Conservation (phyloP, 2,329 filamentous ascomycete genomes). For the Blastomyces parvus region DNA sequence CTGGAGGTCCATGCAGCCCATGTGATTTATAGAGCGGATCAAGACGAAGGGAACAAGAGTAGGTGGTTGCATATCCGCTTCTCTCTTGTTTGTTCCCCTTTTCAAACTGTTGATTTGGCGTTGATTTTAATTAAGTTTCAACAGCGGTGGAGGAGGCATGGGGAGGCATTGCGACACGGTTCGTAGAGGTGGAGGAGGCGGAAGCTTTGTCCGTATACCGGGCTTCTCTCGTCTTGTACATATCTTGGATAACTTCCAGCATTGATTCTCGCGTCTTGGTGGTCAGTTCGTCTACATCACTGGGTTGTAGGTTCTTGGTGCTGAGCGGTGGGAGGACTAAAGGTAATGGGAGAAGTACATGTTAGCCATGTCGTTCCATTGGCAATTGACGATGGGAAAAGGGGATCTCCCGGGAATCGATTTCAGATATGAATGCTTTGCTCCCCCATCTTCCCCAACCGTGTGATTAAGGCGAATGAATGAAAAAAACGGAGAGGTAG, state of each 20-base stretch:
- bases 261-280: constrained; percentile 62
- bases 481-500: neutral
- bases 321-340: constrained; percentile 70
- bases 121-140: neutral
- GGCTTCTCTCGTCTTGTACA: constrained; percentile 27
- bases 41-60: neutral
- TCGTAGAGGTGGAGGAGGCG: constrained; percentile 7
- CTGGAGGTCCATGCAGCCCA: neutral
- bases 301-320: constrained; percentile 60
- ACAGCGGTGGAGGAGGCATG: constrained; percentile 6
- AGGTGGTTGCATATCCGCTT: neutral
- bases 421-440: neutral
- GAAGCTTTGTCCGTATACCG: constrained; percentile 19
- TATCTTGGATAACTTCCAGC: constrained; percentile 49
- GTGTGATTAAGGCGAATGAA: neutral
- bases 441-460: too few species aligned
- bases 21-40: neutral
- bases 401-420: neutral
- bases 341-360: neutral
- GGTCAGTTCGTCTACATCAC: constrained; percentile 68
- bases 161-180: neutral
- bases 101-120: neutral
- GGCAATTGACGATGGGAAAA: too few species aligned
- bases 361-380: neutral
- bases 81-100: neutral